These are phyloP conservation scores for Saccharomycopsis hybrid DNA, from an alignment of 1,139 yeast species.

Conservation along the genomic window DNA sequence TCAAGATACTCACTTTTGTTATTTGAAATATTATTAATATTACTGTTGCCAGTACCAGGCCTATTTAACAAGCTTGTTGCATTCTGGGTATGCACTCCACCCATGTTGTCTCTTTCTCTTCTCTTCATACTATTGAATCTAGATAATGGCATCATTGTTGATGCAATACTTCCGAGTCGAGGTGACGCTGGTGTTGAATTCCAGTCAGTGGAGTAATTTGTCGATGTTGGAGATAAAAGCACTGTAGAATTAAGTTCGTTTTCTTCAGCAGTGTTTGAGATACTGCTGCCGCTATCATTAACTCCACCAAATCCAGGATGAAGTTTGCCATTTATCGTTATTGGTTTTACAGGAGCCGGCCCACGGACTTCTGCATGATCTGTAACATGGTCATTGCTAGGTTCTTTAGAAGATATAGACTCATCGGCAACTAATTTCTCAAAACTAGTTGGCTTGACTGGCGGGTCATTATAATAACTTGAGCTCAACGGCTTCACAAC, in stretches of 20 bases:
- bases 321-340: no score
- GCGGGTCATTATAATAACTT: not conserved
- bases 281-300: not conserved
- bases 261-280: not conserved
- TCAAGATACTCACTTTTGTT: no score
- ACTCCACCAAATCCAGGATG: not conserved
- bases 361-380: not conserved
- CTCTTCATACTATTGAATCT: not conserved
- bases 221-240: conserved; percentile 8
- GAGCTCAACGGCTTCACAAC: not conserved
- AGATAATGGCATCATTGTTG: not conserved
- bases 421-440: no score
- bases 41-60: no score
- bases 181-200: not conserved
- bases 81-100: not conserved
- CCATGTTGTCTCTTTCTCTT: not conserved
- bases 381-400: no score
- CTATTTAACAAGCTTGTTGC: no score
- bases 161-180: not conserved
- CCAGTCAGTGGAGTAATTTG: conserved; percentile 4
- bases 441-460: not conserved
- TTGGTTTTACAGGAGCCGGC: no score
- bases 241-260: conserved; percentile 7
- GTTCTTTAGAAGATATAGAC: no score
- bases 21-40: no score